Evolutionary conservation across 2,329 filamentous ascomycete genomes (phyloP).

Genomic region (Capronia americana): DNA sequence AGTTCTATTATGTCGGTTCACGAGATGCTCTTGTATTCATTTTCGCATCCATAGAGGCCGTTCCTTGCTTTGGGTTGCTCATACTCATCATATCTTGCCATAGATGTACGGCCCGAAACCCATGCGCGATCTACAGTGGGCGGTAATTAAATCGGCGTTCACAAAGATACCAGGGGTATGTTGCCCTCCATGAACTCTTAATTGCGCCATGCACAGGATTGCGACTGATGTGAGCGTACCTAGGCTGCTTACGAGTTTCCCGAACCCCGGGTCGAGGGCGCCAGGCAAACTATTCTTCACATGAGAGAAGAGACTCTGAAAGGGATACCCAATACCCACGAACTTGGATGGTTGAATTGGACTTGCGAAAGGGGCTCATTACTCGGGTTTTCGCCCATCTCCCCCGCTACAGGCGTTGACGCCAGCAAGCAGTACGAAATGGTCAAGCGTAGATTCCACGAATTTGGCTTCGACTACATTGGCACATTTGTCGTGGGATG

Average conservation of each 20-base stretch:
- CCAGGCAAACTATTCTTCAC: slow-evolving; percentile 8
- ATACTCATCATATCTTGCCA: slow-evolving; percentile 4
- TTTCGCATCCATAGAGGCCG: no score
- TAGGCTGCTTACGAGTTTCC: slow-evolving; percentile 14
- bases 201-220: background rate
- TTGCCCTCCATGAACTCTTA: background rate
- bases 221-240: background rate
- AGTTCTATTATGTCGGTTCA: no score
- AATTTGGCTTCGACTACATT: slow-evolving; percentile 51
- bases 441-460: slow-evolving; percentile 45
- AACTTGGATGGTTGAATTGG: slow-evolving; percentile 19
- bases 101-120: slow-evolving; percentile 12
- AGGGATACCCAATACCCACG: slow-evolving; percentile 18
- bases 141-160: slow-evolving; percentile 9
- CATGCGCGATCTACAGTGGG: slow-evolving; percentile 18
- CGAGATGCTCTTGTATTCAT: no score
- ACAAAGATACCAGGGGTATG: slow-evolving; percentile 16
- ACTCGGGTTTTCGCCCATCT: slow-evolving; percentile 45
- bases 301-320: slow-evolving; percentile 18
- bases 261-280: background rate
- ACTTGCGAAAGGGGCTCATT: slow-evolving; percentile 13
- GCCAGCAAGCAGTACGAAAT: slow-evolving; percentile 49
- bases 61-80: no score
- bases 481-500: slow-evolving; percentile 51
- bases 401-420: slow-evolving; percentile 52